Conservation (phyloP, 2,329 filamentous ascomycete genomes). For the Mariannaea elegans region DNA sequence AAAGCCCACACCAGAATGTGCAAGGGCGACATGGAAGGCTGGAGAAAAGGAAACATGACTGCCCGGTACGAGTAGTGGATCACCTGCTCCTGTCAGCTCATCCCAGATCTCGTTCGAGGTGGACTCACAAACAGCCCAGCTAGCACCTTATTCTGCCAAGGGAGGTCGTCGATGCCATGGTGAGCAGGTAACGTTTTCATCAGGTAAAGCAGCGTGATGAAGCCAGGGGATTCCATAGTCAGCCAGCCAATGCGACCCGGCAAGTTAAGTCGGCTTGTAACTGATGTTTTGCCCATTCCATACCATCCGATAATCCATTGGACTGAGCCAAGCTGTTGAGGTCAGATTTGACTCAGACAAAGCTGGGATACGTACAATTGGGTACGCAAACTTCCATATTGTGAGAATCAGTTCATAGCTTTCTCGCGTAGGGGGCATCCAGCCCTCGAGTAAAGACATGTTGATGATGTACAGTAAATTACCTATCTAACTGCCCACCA, state of each 20-base stretch:
- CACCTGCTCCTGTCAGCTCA: conserved; percentile 53
- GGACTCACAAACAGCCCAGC: conserved; percentile 69
- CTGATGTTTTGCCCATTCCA: conserved; percentile 91
- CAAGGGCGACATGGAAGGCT: conserved; percentile 93
- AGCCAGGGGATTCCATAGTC: conserved; percentile 85
- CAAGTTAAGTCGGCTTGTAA: conserved; percentile 79
- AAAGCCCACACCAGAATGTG: conserved; percentile 72
- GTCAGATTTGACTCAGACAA: conserved; percentile 18
- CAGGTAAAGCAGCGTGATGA: conserved; percentile 80
- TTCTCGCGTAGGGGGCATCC: conserved; percentile 66
- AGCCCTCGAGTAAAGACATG: conserved; percentile 61
- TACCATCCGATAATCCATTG: conserved; percentile 87
- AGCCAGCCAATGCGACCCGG: conserved; percentile 89
- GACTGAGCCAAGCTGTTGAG: conserved; percentile 68
- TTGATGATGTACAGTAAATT: too few relatives aligned
- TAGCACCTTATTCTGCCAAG: conserved; percentile 82
- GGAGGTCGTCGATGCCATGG: conserved; percentile 66
- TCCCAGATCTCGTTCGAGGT: conserved; percentile 10
- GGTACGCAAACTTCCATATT: conserved; percentile 62
- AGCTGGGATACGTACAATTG: conserved; percentile 53
- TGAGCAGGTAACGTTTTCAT: conserved; percentile 73
- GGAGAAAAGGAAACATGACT: conserved; percentile 80
- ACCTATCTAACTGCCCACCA: too few relatives aligned
- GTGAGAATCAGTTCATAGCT: conserved; percentile 64
- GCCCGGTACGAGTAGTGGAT: conserved; percentile 94